Base-by-base conservation (phyloP, 2,329 filamentous ascomycete species). In the Celoporthe dispersa region DNA sequence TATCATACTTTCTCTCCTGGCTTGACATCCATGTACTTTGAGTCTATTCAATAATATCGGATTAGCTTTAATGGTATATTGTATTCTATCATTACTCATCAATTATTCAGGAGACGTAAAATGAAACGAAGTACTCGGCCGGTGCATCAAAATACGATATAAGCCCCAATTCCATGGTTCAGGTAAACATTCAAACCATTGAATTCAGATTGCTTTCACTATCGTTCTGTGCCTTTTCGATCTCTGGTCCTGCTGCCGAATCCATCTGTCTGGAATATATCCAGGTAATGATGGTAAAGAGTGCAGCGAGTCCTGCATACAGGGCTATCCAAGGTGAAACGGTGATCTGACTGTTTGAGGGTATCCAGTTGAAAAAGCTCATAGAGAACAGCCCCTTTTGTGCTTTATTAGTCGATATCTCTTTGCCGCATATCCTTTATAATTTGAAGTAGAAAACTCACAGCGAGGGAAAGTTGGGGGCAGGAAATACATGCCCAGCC, bases 381-480 rank as follows among this genome's bases (percentile, higher is more conserved):
- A 73, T 75, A 0, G 75, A 75, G 62, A 75, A 75, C 39, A 76
- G 62, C 0, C 73, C 72, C 73, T 76, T 25, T 1, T 33, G 7
- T 25, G n/a, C 14, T 22, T 60, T 3, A 14, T 62, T 7, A 31
- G 28, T 3, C 37, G 9, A 39, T 11, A 39, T 6, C 12, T 9
- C 9, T 4, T 66, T 39, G 9, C 12, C 8, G 37, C n/a, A 25
- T 19, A 33, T 22, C 5, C 37, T 53, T 11, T 19, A 7, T 6
- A 2, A 33, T 44, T 14, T n/a, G 37, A 4, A 41, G 14, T 28
- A 5, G 41, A 16, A 22, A 1, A 67, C 74, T 71, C 62, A 76
- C 75, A 2, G 74, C 74, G 3, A 76, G n/a, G 68, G 62, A 75
- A 76, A 1, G 74, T 76, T 1, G 71, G 74, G 0, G 75, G 73